Percentiles rank a stretch among this genome's conserved stretches.
phyloP scores from a whole-genome alignment of 139 green algal species.

The Picochlorum sp. region DNA sequence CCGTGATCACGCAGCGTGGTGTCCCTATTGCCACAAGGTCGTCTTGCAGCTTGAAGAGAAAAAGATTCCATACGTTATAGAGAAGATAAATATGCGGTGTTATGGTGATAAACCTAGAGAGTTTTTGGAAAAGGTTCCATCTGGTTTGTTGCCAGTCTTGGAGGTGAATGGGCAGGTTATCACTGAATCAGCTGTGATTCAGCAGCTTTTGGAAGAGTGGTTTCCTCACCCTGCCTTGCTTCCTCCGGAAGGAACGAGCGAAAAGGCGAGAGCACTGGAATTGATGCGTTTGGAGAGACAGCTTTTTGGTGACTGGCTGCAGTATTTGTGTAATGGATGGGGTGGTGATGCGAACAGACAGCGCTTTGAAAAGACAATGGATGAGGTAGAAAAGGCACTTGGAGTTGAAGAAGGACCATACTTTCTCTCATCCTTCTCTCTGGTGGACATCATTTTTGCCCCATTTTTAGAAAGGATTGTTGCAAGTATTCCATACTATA shows the following conservation, averaged over 20 bases:
- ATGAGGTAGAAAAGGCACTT: slow-evolving; percentile 50
- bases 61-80: slow-evolving; percentile 78
- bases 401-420: slow-evolving; percentile 49
- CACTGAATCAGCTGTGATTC: slow-evolving; percentile 62
- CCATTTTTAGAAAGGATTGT: slow-evolving; percentile 90
- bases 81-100: slow-evolving; percentile 92
- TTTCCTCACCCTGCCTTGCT: slow-evolving; percentile 72
- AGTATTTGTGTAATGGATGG: slow-evolving; percentile 55
- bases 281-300: slow-evolving; percentile 77
- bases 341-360: slow-evolving; percentile 26
- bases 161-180: slow-evolving; percentile 79
- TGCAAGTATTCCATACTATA: slow-evolving; percentile 81
- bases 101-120: slow-evolving; percentile 85
- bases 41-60: slow-evolving; percentile 97
- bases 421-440: slow-evolving; percentile 72
- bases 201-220: slow-evolving; percentile 35
- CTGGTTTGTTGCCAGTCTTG: slow-evolving; percentile 77
- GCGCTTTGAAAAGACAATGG: slow-evolving; percentile 53
- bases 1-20: slow-evolving; percentile 68
- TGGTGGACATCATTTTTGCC: slow-evolving; percentile 75
- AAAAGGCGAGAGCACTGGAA: slow-evolving; percentile 26
- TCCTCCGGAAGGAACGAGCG: slow-evolving; percentile 37
- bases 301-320: slow-evolving; percentile 68
- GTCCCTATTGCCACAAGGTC: slow-evolving; percentile 51
- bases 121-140: slow-evolving; percentile 66